A percentile compares a stretch with the other conserved stretches of the same genome.
Evolutionary conservation across 1,284 basidiomycete genomes (phyloP).

Genomic region (Tilletia indica): DNA sequence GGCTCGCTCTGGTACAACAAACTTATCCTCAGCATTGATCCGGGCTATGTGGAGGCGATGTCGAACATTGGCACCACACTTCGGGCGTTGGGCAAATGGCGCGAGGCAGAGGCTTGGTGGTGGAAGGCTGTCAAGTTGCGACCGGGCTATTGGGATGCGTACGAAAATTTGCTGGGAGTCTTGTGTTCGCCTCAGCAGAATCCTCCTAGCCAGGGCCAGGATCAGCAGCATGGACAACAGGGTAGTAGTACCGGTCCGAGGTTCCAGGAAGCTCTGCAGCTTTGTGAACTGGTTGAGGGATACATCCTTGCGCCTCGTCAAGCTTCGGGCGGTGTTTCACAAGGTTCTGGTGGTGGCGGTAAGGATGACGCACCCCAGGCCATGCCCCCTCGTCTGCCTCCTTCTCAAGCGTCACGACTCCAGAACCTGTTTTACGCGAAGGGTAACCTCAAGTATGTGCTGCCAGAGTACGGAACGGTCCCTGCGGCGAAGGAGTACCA

Average conservation of each 20-base stretch:
- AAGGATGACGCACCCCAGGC: slow-evolving; percentile 26
- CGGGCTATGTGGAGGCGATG: slow-evolving; percentile 58
- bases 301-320: not conserved
- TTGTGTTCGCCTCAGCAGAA: slow-evolving; percentile 53
- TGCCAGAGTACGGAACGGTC: slow-evolving; percentile 36
- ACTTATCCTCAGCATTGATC: slow-evolving; percentile 53
- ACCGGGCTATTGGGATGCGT: slow-evolving; percentile 59
- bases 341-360: not conserved
- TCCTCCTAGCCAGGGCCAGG: not conserved
- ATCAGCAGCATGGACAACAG: not conserved
- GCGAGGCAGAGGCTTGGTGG: slow-evolving; percentile 60
- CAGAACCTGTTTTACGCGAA: slow-evolving; percentile 60
- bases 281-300: slow-evolving; percentile 56
- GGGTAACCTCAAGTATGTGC: slow-evolving; percentile 58
- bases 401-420: slow-evolving; percentile 57
- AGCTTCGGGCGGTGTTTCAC: not conserved
- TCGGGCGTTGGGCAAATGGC: slow-evolving; percentile 57
- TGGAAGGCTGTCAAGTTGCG: slow-evolving; percentile 59
- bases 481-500: slow-evolving; percentile 56
- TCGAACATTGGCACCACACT: slow-evolving; percentile 63
- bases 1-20: slow-evolving; percentile 57
- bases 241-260: slow-evolving; percentile 33
- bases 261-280: slow-evolving; percentile 55
- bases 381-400: slow-evolving; percentile 46
- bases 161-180: slow-evolving; percentile 59